Base-by-base conservation (phyloP, 768 basidiomycete species). In the Dentipellis sp. region DNA sequence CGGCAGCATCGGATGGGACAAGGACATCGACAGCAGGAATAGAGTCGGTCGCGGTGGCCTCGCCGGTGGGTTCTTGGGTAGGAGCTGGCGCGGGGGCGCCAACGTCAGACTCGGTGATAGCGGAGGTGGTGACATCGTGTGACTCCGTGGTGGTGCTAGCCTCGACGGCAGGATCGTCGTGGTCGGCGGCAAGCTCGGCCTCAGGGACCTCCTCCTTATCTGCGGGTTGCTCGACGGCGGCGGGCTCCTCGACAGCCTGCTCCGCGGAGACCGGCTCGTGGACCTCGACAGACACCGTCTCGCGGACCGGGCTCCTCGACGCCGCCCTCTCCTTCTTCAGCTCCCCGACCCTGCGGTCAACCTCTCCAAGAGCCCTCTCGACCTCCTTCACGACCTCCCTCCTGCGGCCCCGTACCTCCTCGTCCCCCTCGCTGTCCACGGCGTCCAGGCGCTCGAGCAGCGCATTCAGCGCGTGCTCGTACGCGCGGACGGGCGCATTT, bases 361-460 rank as follows among this genome's bases (percentile, higher is more conserved):
- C 60, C 39, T 72, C 68, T 56, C 69, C 74, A 17, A 83, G 75
- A 68, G 85, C 87, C 50, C 63, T 61, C 70, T 90, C 88, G 16
- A 91, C 79, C 48, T 64, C 65, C 60, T 74, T 72, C 47, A 85
- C 86, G 1, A 83, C 70, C 3, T 68, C 65, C 61, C 80, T 74
- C 52, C 89, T 69, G 57, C 62, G 67, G 34, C 71, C 69, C 49
- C 88, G 69, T 7, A 91, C 77, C 0, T 66, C 69, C 59, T 68
- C 67, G 50, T 81, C 75, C 0, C 87, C 87, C 60, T 75, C 77
- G 60, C 81, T 85, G 62, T 86, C 80, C 19, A 91, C 76, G 0
- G 76, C 80, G 61, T 91, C 88, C 10, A 91, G 78, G 59, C 75
- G 75, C 48, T 78, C 74, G n/a, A 91, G 73, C 11, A 91, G 68